Evolutionary conservation across 2,329 filamentous ascomycete genomes (phyloP), one percentile per base, ranked within the genome.

Genomic region (Mycocentrospora acerina): DNA sequence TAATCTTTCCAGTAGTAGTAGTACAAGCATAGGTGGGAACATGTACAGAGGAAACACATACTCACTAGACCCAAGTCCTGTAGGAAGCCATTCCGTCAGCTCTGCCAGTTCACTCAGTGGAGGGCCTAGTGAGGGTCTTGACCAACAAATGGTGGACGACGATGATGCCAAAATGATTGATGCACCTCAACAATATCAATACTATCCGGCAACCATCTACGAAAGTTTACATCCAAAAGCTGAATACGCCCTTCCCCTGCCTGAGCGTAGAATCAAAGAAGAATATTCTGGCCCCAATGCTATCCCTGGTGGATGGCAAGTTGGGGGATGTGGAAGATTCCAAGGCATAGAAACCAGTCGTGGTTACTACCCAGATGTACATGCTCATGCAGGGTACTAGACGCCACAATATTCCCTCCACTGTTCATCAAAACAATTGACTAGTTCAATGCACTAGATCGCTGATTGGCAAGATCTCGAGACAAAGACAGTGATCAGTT

Each of bases 341-440:
- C 69, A 73, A 46, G 72, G 72, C 37, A 67, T 73, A 47, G 70
- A 72, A 30, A 66, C 64, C 11, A 74, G 71, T 46, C 70, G 70
- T 15, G 72, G 72, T 18, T 73, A 70, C 46, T 75, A 71, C 41
- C 71, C 70, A 11, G 69, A 73, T 32, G 56, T 74, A 16, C 64
- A 67, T 30, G 55, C 69, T 17, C 64, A 67, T 37, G 57, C 68
- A 31, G 63, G 61, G 6, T 71, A 67, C 43, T 70, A 54, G 66
- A 27, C 28, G 29, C 37, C 27, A 19, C 29, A 13, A 30, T 22
- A 19, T 17, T 10, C 16, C 35, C 19, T 12, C 37, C 37, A 44
- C 42, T 46, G 41, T 42, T 45, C 42, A 46, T 40, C 38, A 17
- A 32, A 18, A 13, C 18, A 24, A 29, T 42, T 46, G 46, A 37